These are phyloP conservation scores for Allium cepa DNA, from an alignment of 106 monocot genomes.

Conservation along the genomic window DNA sequence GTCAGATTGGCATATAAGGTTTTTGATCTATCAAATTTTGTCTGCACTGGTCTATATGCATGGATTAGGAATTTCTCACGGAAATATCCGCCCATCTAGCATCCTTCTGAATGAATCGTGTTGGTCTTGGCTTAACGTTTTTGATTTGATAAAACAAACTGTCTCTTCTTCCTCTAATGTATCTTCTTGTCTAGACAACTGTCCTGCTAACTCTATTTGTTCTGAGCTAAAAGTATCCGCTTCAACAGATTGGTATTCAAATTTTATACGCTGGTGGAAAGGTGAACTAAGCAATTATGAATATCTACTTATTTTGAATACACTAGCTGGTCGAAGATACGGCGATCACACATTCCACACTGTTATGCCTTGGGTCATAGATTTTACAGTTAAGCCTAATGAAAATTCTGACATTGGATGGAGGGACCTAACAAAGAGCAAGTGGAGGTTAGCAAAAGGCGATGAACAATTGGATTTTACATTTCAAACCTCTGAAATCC, in stretches of 20 bases:
- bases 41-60: conserved; percentile 72
- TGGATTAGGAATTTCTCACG: conserved; percentile 59
- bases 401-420: conserved; percentile 80
- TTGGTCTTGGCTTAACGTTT: conserved; percentile 72
- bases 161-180: conserved; percentile 7
- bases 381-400: conserved; percentile 83
- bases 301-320: conserved; percentile 85
- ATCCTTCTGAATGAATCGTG: conserved; percentile 53
- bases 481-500: conserved; percentile 83
- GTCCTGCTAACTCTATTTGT: conserved; percentile 38
- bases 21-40: conserved; percentile 74
- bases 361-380: conserved; percentile 99
- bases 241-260: conserved; percentile 49
- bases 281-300: conserved; percentile 97
- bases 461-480: conserved; percentile 99
- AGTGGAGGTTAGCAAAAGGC: conserved; percentile 96
- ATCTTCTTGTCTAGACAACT: conserved; percentile 24
- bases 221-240: conserved; percentile 36
- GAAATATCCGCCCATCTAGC: conserved; percentile 61
- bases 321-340: conserved; percentile 93
- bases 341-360: conserved; percentile 90
- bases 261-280: conserved; percentile 74
- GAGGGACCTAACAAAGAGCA: conserved; percentile 94
- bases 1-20: conserved; percentile 84
- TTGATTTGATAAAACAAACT: conserved; percentile 20